Evolutionary conservation across 2,329 filamentous ascomycete species (phyloP).

Genomic region (Lachnellula subtilissima): DNA sequence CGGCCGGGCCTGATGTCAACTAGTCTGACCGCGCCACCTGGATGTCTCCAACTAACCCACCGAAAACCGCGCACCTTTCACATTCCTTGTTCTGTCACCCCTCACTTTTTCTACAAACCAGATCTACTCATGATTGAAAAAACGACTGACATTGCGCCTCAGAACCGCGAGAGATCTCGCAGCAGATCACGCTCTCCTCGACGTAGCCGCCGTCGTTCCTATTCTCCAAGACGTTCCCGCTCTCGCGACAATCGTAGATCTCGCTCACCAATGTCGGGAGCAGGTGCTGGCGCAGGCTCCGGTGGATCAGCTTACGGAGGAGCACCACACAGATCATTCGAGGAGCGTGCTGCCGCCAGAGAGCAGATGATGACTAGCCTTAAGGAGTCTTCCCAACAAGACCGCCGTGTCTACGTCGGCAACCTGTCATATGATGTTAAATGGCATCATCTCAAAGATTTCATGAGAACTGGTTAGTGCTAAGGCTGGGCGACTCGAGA

Average conservation of each 20-base stretch:
- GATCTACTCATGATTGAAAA: conserved; percentile 26
- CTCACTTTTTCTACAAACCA: neutral
- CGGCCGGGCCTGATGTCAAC: neutral
- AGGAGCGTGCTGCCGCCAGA: conserved; percentile 77
- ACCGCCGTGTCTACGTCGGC: conserved; percentile 98
- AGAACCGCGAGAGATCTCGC: conserved; percentile 69
- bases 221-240: conserved; percentile 56
- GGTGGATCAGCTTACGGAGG: conserved; percentile 61
- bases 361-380: conserved; percentile 96
- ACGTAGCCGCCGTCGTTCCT: conserved; percentile 62
- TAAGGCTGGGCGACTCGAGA: conserved; percentile 12
- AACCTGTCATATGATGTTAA: conserved; percentile 99
- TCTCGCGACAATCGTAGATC: conserved; percentile 65
- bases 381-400: conserved; percentile 92
- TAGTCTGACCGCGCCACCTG: conserved; percentile 14
- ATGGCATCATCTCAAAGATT: conserved; percentile 99
- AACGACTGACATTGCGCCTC: conserved; percentile 44
- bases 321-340: conserved; percentile 69
- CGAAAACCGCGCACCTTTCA: neutral
- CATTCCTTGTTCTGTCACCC: neutral
- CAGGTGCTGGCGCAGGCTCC: conserved; percentile 62
- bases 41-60: conserved; percentile 9
- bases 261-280: conserved; percentile 79
- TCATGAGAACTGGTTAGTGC: conserved; percentile 95
- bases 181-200: conserved; percentile 74